phyloP scores from a whole-genome alignment of 1,139 yeast species.

The Magnusiomyces sp. region DNA sequence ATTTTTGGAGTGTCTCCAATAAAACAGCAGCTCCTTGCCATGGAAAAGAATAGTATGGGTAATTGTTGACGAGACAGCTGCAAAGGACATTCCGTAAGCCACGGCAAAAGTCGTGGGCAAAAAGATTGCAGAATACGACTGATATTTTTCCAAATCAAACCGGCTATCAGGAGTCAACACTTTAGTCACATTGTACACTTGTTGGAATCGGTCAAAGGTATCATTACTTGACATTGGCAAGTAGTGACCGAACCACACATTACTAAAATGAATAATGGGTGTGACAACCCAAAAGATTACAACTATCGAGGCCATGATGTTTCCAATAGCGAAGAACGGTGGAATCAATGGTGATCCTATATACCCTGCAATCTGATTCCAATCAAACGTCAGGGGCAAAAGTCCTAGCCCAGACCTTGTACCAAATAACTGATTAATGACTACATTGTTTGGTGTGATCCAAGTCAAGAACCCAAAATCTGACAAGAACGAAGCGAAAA shows the following conservation, averaged over 20 bases:
- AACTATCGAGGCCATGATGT: conserved; percentile 42
- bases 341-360: conserved; percentile 61
- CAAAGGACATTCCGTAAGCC: conserved; percentile 56
- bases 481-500: conserved; percentile 43
- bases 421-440: conserved; percentile 56
- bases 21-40: conserved; percentile 43
- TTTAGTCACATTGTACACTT: conserved; percentile 36
- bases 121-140: conserved; percentile 50
- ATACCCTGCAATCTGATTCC: conserved; percentile 49
- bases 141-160: conserved; percentile 43
- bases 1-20: conserved; percentile 38
- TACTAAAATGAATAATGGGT: conserved; percentile 44
- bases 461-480: conserved; percentile 47
- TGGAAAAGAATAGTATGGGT: conserved; percentile 49
- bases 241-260: conserved; percentile 44
- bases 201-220: conserved; percentile 40
- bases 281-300: conserved; percentile 39
- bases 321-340: conserved; percentile 50
- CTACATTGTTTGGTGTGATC: conserved; percentile 47
- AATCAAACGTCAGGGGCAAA: conserved; percentile 53
- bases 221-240: conserved; percentile 42
- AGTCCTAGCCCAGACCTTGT: conserved; percentile 51
- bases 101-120: conserved; percentile 56
- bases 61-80: conserved; percentile 51
- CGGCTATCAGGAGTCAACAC: conserved; percentile 39